Evolutionary conservation across 257 asterid species (phyloP).

Genomic region (Thymus mandschuricus): DNA sequence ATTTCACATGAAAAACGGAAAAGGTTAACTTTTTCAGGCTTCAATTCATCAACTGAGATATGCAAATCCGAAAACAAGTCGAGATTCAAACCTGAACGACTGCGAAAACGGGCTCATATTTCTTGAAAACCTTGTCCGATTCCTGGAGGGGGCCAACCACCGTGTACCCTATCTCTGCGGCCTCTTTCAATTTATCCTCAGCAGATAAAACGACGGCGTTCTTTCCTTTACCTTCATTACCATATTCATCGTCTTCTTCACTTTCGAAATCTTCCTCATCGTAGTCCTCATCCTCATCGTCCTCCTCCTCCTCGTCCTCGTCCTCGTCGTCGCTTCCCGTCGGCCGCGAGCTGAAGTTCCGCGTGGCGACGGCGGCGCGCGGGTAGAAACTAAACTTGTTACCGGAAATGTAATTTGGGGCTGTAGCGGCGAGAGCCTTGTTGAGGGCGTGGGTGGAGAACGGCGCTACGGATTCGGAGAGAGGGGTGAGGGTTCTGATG

Average conservation of each 20-base stretch:
- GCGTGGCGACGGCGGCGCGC: constrained; percentile 30
- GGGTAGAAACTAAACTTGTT: constrained; percentile 18
- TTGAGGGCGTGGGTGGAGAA: constrained; percentile 29
- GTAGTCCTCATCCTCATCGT: not conserved
- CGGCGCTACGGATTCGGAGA: constrained; percentile 32
- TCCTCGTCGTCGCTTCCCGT: constrained; percentile 34
- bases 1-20: constrained; percentile 13
- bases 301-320: constrained; percentile 32
- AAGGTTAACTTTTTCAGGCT: not conserved
- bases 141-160: constrained; percentile 69
- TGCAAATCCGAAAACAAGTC: not conserved
- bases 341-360: constrained; percentile 42
- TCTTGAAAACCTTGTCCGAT: constrained; percentile 62
- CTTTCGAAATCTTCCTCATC: constrained; percentile 35
- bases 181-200: constrained; percentile 46
- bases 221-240: constrained; percentile 25
- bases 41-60: not conserved
- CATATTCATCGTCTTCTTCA: constrained; percentile 36
- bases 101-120: constrained; percentile 74
- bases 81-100: constrained; percentile 67
- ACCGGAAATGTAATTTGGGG: constrained; percentile 25
- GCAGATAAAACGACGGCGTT: constrained; percentile 29
- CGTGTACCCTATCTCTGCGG: constrained; percentile 75
- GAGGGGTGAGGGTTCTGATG: constrained; percentile 36
- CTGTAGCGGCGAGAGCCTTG: constrained; percentile 30